Evolutionary conservation across 2,329 filamentous ascomycete genomes (phyloP).

Genomic region (Nemania abortiva): DNA sequence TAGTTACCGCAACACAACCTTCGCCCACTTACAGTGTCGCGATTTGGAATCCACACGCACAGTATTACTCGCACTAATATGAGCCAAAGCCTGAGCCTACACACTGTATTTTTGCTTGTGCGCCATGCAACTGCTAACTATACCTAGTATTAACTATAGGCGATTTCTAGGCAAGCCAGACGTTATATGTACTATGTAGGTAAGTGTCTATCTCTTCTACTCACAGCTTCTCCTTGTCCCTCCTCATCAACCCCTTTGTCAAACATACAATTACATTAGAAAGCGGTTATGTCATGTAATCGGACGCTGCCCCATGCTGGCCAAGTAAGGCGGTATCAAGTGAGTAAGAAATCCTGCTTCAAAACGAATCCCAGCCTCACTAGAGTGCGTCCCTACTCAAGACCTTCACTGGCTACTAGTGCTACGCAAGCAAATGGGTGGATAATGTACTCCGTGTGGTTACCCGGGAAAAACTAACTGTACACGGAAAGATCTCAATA

Average conservation of each 20-base stretch:
- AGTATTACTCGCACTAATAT: slow-evolving; percentile 16
- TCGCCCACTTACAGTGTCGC: slow-evolving; percentile 33
- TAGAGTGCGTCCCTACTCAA: slow-evolving; percentile 12
- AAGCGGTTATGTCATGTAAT: not conserved
- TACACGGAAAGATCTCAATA: not conserved
- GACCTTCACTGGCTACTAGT: slow-evolving; percentile 16
- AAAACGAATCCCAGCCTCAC: slow-evolving; percentile 35
- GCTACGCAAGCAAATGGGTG: slow-evolving; percentile 11
- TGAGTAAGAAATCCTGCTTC: slow-evolving; percentile 37
- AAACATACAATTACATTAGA: not conserved
- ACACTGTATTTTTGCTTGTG: slow-evolving; percentile 31
- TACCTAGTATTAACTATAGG: not conserved
- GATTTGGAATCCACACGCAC: slow-evolving; percentile 33
- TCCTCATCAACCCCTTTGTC: slow-evolving; percentile 17
- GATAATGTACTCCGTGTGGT: slow-evolving; percentile 9
- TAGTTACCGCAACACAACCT: not conserved
- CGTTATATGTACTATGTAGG: not conserved
- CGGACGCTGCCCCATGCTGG: slow-evolving; percentile 21
- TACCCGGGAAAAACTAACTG: not conserved
- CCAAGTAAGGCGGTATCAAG: slow-evolving; percentile 30
- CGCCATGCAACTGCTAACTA: not conserved
- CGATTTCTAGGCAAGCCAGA: not conserved
- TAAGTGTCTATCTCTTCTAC: not conserved
- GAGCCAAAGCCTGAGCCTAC: not conserved
- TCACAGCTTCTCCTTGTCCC: slow-evolving; percentile 5